Base-by-base conservation (phyloP, 176 grass and related monocot species). In the Hordeum marinum region DNA sequence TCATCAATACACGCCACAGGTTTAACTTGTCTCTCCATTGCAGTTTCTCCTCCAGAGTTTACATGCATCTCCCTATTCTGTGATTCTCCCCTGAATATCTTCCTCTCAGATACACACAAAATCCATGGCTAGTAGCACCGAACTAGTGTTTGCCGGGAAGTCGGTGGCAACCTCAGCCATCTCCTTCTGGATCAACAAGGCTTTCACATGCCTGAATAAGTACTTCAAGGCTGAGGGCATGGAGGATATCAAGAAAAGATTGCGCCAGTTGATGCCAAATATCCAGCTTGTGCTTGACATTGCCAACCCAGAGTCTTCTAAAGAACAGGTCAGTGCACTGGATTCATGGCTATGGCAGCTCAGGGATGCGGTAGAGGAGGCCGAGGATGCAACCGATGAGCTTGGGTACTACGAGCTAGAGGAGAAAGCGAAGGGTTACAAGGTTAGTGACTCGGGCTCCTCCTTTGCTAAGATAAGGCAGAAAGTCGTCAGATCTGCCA, bases 341-440 rank as follows among this genome's bases (percentile, higher is more conserved):
- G 67, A 77, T 59, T 12, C 13, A 40, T 83, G 86, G 79, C 7
- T 88, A 14, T 88, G 86, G 79, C 86, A 75, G 80, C 68, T 88
- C n/a, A 83, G 86, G 31, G 6, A 77, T 23, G 86, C 41, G 13
- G 41, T 88, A 3, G 79, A 83, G 80, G 68, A 24, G 20, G 87
- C 87, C 15, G 87, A 88, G 4, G 87, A 88, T 5, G 63, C 15
- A 6, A 35, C 84, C 3, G 87, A 88, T 72, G 81, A 79, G 35
- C 57, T 88, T 4, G 73, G 77, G 17, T 88, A 88, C 73, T 64
- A 88, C 34, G 34, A 88, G 37, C 81, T 88, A 1, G 25, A 84
- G 40, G 80, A 88, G 63, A 84, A 39, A 34, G 45, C 45, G 1
- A n/a, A 54, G 74, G 80, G 62, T 29, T 35, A n/a, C 1, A 64